A percentile compares a stretch with the other conserved stretches of the same genome.
These are phyloP conservation scores for Nigrograna mackinnonii DNA, from an alignment of 2,329 filamentous ascomycete genomes.

Conservation along the genomic window DNA sequence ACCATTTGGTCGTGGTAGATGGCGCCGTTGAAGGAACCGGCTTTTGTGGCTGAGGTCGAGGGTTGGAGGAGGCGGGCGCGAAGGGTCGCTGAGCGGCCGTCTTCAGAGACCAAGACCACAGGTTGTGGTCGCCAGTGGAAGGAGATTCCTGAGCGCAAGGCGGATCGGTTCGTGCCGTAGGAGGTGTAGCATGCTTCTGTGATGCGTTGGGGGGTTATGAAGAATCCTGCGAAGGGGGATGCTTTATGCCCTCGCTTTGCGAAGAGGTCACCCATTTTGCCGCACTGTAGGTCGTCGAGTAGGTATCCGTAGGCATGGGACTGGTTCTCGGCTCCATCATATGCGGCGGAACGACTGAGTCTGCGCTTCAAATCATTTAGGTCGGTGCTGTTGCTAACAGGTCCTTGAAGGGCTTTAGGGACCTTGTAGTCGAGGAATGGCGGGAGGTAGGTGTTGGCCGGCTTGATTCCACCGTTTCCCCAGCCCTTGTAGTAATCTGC, in stretches of 20 bases:
- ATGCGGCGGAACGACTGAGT: conserved; percentile 21
- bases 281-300: conserved; percentile 23
- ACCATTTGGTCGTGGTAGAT: conserved; percentile 33
- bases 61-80: conserved; percentile 25
- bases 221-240: conserved; percentile 27
- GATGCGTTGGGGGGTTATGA: conserved; percentile 22
- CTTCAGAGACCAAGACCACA: conserved; percentile 26
- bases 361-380: conserved; percentile 18
- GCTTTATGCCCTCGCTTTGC: conserved; percentile 22
- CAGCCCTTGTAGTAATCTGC: conserved; percentile 28
- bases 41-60: conserved; percentile 20
- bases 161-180: conserved; percentile 23
- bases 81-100: conserved; percentile 24
- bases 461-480: conserved; percentile 16
- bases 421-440: conserved; percentile 13
- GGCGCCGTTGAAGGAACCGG: conserved; percentile 24
- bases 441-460: conserved; percentile 13
- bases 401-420: neutral
- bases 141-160: conserved; percentile 19
- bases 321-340: conserved; percentile 25
- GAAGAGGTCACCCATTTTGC: conserved; percentile 22
- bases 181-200: conserved; percentile 19
- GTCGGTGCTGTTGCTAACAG: conserved; percentile 2
- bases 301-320: conserved; percentile 25
- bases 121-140: conserved; percentile 31